Conservation (phyloP, 192 early-diverging fungal genomes). For the Chytriomyces sp. region DNA sequence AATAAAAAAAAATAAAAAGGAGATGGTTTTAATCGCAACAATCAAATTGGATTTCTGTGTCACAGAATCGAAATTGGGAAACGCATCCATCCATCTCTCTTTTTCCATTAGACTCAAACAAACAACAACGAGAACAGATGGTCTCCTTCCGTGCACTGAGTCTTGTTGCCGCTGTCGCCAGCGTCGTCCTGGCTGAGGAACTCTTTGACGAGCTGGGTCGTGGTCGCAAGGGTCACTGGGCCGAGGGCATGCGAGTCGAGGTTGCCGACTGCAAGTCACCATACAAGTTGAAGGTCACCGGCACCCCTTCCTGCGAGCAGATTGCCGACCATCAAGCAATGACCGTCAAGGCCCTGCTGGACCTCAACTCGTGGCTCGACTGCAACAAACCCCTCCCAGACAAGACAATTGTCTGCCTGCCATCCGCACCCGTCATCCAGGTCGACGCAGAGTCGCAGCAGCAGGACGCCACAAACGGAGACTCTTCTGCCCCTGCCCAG, state of each 20-base stretch:
- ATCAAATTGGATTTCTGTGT: no score
- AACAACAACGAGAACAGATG: no score
- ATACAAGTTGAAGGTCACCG: neutral
- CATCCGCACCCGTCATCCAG: neutral
- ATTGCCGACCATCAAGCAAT: neutral
- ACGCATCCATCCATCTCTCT: no score
- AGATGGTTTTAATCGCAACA: no score
- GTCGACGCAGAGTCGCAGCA: neutral
- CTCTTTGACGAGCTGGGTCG: no score
- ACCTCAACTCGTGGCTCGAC: neutral
- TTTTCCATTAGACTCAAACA: no score
- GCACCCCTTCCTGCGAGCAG: neutral
- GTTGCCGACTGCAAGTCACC: neutral
- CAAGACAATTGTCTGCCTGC: neutral
- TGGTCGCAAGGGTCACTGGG: neutral
- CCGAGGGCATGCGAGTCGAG: neutral
- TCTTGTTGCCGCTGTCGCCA: no score
- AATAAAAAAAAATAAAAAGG: no score
- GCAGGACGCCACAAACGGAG: neutral
- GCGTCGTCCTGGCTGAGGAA: no score
- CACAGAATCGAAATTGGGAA: no score
- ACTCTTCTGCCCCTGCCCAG: neutral
- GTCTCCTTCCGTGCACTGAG: no score
- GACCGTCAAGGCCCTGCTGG: neutral
- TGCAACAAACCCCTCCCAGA: neutral